Evolutionary conservation across 805 yeast species (phyloP), one percentile per base, ranked within the genome.

Genomic region (Priceomyces melissophilus): DNA sequence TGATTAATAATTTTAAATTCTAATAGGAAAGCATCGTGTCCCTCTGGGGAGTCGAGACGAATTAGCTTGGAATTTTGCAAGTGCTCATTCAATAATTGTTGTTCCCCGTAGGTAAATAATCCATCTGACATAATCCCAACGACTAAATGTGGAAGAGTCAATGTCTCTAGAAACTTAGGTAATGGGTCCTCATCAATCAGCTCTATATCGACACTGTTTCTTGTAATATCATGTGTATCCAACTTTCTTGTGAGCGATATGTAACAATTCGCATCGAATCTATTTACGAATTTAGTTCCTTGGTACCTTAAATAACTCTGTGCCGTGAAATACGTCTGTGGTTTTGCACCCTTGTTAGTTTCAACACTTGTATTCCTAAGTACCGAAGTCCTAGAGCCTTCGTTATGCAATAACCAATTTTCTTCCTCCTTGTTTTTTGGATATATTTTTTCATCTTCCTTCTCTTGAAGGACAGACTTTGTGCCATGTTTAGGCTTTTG

Each of bases 181-280:
- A 69, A 58, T n/a, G 63, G 62, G 41, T 58, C 63, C 29, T 50
- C 53, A 13, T 31, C 12, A 4, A 44, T 56, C 34, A 58, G 58
- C n/a, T 70, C 71, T 15, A 60, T 53, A 30, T 67, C 68, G 3
- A 71, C 65, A 43, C 91, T 73, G 41, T 83, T 93, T 44, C 99
- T 75, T 0, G 95, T 81, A 37, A 93, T 79, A 60, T 93, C 99
- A 59, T 93, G 98, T 0, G 99, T 89, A 54, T 93, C 99, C 27
- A 93, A 67, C 61, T 93, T 93, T 55, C 98, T 75, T 0, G 97
- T 86, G 42, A 93, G 87, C 17, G 97, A 80, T 40, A 93, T 89
- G 63, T 93, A 93, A 65, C 98, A 93, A 59, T 93, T 93, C 17
- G 99, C 96, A 62, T 93, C 99, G 54, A 91, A 93, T 53, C 99